Evolutionary conservation across 139 green algal species (phyloP), one percentile per base, ranked within the genome.

Genomic region (Penium margaritaceum): DNA sequence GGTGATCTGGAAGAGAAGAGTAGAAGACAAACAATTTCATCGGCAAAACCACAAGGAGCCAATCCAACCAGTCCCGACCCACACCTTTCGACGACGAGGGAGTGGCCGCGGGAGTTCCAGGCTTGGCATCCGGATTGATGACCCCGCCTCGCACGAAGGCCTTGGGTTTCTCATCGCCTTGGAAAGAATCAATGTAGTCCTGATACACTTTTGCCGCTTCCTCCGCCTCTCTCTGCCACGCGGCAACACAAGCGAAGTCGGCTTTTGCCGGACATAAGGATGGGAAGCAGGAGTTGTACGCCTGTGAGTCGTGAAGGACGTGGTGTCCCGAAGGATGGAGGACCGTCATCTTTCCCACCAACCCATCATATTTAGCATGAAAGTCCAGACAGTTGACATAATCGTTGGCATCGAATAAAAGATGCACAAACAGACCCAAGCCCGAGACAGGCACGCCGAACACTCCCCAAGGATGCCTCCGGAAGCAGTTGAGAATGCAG

Each of bases 101-200:
- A n/a, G n/a, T n/a, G n/a, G n/a, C n/a, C n/a, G 21, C 37, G 0
- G 35, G 35, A 14, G 36, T 68, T 21, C 29, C 36, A 24, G 27
- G 41, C 73, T 71, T 66, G 19, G 54, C 39, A 27, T 63, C 30
- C n/a, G 47, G 46, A 54, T 76, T 32, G 61, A 80, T 44, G 61
- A 57, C 39, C 36, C 64, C 57, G n/a, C 63, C 79, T 65, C 78
- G 58, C 27, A 80, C 79, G 72, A 87, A 88, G 2, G 70, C 70
- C 72, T 75, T 87, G 30, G 46, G 15, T 2, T 41, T 66, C 35
- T 88, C 81, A 29, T 86, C 88, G 4, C 73, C 75, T 15, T 82
- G 70, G 76, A 96, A 96, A 0, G 85, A 89, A 21, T 93, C 87
- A 6, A 93, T 91, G 79, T 96, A 97, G 47, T 95, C 90, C 30